phyloP scores from a whole-genome alignment of 108 stramenopile species.

The Conticribra weissflogii region DNA sequence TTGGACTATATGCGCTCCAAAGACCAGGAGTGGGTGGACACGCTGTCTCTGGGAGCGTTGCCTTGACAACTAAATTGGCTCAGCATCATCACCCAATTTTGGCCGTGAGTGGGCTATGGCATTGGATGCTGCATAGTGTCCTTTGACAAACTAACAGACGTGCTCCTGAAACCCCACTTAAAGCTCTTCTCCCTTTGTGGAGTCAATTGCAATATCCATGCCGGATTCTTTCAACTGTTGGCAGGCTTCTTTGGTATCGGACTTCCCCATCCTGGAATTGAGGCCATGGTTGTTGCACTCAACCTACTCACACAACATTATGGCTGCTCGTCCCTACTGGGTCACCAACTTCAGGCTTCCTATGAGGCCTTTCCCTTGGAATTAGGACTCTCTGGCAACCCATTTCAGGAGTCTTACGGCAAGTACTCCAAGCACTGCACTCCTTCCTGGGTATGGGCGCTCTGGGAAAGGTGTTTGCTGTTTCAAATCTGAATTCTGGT shows the following conservation, averaged over 20 bases:
- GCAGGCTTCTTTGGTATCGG: conserved; percentile 19
- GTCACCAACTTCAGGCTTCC: conserved; percentile 1
- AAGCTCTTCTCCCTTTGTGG: conserved; percentile 1
- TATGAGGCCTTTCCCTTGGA: neutral
- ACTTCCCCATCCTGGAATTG: conserved; percentile 7
- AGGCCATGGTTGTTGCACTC: conserved; percentile 8
- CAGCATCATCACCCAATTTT: too few species aligned
- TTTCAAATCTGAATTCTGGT: too few species aligned
- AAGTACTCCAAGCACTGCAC: too few species aligned
- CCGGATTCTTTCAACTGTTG: neutral
- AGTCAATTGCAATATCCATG: neutral
- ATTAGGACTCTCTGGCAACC: conserved; percentile 15
- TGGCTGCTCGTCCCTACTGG: conserved; percentile 2
- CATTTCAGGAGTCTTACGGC: too few species aligned
- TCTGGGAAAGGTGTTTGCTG: too few species aligned
- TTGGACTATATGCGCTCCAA: too few species aligned
- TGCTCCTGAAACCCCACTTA: neutral
- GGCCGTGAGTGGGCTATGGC: too few species aligned
- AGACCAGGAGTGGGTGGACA: neutral
- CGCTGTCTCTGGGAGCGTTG: neutral
- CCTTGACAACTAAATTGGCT: conserved; percentile 14
- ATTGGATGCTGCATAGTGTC: conserved; percentile 4
- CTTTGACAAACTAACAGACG: neutral
- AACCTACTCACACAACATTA: conserved; percentile 14
- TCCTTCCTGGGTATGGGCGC: too few species aligned